A percentile compares a stretch with the other conserved stretches of the same genome.
Conservation (phyloP, 305 asterid species). For the Fraxinus baroniana region DNA sequence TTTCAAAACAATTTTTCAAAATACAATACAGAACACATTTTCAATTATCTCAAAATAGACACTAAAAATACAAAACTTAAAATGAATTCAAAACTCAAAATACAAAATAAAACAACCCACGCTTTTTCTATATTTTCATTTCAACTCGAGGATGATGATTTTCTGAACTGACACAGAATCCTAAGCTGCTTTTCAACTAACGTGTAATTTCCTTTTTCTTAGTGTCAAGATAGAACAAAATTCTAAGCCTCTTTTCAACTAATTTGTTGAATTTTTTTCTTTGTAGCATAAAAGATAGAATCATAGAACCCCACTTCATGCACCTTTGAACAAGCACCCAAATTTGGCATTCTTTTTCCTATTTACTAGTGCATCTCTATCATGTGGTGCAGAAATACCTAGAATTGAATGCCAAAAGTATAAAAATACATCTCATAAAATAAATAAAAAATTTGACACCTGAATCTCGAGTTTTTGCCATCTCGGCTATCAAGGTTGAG, state of each 20-base stretch:
- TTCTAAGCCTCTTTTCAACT: neutral
- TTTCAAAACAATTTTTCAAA: no score
- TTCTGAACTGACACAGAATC: neutral
- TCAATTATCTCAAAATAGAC: no score
- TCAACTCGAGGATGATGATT: neutral
- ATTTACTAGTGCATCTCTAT: neutral
- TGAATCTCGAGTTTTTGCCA: neutral
- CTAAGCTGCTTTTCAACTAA: neutral
- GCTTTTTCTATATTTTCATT: neutral
- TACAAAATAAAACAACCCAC: no score
- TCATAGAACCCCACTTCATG: neutral
- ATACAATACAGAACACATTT: no score
- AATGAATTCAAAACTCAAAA: no score
- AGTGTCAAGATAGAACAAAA: neutral
- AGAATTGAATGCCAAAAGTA: neutral
- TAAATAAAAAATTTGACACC: neutral
- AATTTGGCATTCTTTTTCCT: neutral
- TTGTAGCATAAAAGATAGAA: neutral
- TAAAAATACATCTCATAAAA: neutral
- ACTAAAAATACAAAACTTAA: no score
- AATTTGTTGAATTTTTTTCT: neutral
- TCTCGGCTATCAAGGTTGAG: neutral
- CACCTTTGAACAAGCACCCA: neutral
- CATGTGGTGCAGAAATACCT: neutral
- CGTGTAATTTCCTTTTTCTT: neutral